A percentile compares a stretch with the other conserved stretches of the same genome.
Evolutionary conservation across 2,329 filamentous ascomycete species (phyloP).

Genomic region (Boeremia exigua): DNA sequence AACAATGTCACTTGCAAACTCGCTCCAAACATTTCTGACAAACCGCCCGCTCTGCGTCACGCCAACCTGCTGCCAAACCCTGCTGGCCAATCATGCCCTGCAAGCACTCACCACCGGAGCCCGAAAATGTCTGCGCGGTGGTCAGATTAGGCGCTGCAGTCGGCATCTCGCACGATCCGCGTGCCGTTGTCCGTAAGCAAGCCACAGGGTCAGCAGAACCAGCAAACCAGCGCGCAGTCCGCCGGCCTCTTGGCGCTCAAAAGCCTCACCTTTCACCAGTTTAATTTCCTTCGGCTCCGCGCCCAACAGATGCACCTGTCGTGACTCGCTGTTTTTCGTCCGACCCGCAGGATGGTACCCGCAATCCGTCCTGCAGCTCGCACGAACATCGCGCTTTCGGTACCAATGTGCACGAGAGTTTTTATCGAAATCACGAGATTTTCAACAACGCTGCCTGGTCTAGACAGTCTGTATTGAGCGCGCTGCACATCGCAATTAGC

Average conservation of each 20-base stretch:
- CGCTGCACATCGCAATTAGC: conserved; percentile 15
- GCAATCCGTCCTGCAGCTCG: conserved; percentile 6
- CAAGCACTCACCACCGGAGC: conserved; percentile 12
- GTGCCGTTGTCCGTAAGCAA: conserved; percentile 8
- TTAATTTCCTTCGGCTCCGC: conserved; percentile 7
- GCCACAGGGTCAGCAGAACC: not conserved
- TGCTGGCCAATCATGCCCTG: conserved; percentile 20
- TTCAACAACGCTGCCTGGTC: not conserved
- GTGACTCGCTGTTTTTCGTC: conserved; percentile 17
- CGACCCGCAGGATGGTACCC: conserved; percentile 12
- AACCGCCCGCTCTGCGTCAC: conserved; percentile 7
- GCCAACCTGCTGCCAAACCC: not conserved
- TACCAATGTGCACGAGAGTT: conserved; percentile 5
- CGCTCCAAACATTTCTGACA: conserved; percentile 14
- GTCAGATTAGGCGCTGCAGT: conserved; percentile 33
- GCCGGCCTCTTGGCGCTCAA: conserved; percentile 7
- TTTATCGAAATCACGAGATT: conserved; percentile 3
- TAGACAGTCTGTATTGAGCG: not conserved
- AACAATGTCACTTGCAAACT: conserved; percentile 1
- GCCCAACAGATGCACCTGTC: conserved; percentile 4
- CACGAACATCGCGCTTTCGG: conserved; percentile 1
- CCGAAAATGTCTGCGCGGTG: conserved; percentile 1
- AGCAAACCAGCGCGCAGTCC: conserved; percentile 1
- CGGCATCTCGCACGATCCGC: conserved; percentile 31
- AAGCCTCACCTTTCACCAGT: conserved; percentile 9